Evolutionary conservation across 352 stramenopile genomes (phyloP).

Genomic region (Globisporangium heterothallicum): DNA sequence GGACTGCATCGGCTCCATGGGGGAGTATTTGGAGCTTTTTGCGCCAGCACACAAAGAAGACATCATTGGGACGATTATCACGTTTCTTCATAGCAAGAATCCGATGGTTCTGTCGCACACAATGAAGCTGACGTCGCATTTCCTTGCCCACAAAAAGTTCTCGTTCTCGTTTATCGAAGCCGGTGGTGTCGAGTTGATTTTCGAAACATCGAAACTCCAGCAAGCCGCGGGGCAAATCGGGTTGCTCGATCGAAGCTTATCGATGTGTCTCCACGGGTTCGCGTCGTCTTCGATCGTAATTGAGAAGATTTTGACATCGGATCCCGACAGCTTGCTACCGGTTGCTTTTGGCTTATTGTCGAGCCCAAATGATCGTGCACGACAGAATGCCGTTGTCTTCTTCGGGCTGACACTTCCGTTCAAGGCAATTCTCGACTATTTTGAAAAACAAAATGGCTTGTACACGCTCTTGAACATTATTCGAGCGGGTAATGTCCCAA

Average conservation of each 20-base stretch:
- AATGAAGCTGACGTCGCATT: constrained; percentile 83
- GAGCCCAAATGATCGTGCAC: constrained; percentile 70
- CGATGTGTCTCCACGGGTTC: constrained; percentile 83
- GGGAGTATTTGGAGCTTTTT: constrained; percentile 83
- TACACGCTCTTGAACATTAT: constrained; percentile 86
- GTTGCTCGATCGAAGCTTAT: constrained; percentile 67
- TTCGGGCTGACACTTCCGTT: constrained; percentile 78
- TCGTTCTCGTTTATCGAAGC: constrained; percentile 69
- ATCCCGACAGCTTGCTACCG: constrained; percentile 52
- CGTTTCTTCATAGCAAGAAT: constrained; percentile 82
- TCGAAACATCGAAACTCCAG: constrained; percentile 50
- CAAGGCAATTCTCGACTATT: constrained; percentile 78
- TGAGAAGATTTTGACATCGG: constrained; percentile 57
- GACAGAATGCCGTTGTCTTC: constrained; percentile 82
- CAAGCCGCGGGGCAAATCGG: constrained; percentile 52
- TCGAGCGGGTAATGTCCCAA: constrained; percentile 68
- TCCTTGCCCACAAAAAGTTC: constrained; percentile 85
- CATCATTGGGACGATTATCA: constrained; percentile 76
- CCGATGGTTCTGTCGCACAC: constrained; percentile 68
- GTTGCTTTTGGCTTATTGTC: constrained; percentile 61
- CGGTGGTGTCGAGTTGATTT: constrained; percentile 68
- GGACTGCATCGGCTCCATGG: constrained; percentile 79
- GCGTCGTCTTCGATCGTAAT: constrained; percentile 75
- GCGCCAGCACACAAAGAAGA: constrained; percentile 79
- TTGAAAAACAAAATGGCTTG: constrained; percentile 78